Evolutionary conservation across 352 stramenopile species (phyloP).

Genomic region (Sclerospora graminicola): DNA sequence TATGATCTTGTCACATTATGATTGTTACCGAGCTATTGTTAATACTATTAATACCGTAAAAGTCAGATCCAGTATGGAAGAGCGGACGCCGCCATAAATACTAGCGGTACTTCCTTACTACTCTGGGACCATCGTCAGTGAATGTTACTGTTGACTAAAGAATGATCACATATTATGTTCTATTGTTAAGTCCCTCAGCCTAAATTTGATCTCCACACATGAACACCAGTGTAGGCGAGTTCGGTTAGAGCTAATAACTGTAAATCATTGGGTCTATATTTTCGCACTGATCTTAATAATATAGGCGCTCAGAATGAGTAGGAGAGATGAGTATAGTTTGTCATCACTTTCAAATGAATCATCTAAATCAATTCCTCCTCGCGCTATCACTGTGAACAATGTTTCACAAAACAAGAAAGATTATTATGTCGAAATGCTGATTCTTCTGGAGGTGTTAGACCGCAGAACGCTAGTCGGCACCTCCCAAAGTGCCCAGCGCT

Average conservation of each 20-base stretch:
- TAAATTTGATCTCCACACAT: conserved; percentile 29
- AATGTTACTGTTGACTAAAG: too few species aligned
- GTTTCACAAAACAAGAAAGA: background rate
- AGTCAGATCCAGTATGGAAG: too few species aligned
- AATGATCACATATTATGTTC: too few species aligned
- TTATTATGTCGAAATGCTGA: conserved; percentile 70
- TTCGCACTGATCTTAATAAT: too few species aligned
- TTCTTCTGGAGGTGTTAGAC: conserved; percentile 47
- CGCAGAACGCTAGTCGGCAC: conserved; percentile 43
- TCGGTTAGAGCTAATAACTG: conserved; percentile 89
- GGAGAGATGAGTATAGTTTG: conserved; percentile 52
- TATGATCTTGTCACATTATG: too few species aligned
- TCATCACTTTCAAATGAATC: conserved; percentile 38
- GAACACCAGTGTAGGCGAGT: conserved; percentile 56
- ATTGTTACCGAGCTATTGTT: too few species aligned
- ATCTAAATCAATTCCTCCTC: conserved; percentile 30
- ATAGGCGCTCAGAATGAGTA: conserved; percentile 60
- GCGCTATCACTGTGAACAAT: conserved; percentile 4
- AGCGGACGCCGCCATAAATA: too few species aligned
- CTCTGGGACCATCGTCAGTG: too few species aligned
- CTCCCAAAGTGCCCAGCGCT: conserved; percentile 70
- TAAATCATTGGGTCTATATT: conserved; percentile 57
- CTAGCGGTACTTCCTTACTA: too few species aligned
- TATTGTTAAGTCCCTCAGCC: conserved; percentile 30
- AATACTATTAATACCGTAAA: too few species aligned